A percentile compares a stretch with the other conserved stretches of the same genome.
Evolutionary conservation across 2,329 filamentous ascomycete genomes (phyloP).

Genomic region (Aspergillus jensenii): DNA sequence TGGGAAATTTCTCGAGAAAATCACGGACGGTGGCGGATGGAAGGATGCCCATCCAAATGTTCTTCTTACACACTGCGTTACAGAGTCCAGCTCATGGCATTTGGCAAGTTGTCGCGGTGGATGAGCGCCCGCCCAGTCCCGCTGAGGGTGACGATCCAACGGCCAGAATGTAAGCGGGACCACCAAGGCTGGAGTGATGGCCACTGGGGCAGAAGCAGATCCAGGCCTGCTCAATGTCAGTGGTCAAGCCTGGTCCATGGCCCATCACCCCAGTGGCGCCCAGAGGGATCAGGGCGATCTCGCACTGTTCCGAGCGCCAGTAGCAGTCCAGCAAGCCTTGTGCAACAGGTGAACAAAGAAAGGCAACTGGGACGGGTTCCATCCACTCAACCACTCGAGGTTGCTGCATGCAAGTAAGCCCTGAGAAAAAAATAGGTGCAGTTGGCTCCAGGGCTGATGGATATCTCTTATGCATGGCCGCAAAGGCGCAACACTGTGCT

Average conservation of each 20-base stretch:
- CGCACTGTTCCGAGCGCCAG: constrained; percentile 1
- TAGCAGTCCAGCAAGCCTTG: not conserved
- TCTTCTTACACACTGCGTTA: not conserved
- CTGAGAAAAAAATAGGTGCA: no score
- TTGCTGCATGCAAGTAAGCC: no score
- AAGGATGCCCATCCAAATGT: not conserved
- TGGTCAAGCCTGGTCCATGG: no score
- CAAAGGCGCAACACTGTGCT: no score
- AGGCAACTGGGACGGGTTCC: not conserved
- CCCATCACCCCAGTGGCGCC: not conserved
- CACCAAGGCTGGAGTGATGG: not conserved
- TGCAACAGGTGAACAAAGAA: not conserved
- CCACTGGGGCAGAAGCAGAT: constrained; percentile 1
- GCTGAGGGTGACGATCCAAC: constrained; percentile 1
- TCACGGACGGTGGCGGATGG: not conserved
- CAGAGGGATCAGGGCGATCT: not conserved
- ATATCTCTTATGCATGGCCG: no score
- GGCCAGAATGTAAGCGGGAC: not conserved
- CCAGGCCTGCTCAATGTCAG: not conserved
- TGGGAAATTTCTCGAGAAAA: constrained; percentile 4
- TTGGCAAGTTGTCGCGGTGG: not conserved
- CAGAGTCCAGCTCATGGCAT: not conserved
- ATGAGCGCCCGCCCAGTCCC: not conserved
- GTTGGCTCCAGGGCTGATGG: no score
- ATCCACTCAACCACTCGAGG: no score